phyloP scores from a whole-genome alignment of 345 rosid species.

The Eucalyptus sp. region DNA sequence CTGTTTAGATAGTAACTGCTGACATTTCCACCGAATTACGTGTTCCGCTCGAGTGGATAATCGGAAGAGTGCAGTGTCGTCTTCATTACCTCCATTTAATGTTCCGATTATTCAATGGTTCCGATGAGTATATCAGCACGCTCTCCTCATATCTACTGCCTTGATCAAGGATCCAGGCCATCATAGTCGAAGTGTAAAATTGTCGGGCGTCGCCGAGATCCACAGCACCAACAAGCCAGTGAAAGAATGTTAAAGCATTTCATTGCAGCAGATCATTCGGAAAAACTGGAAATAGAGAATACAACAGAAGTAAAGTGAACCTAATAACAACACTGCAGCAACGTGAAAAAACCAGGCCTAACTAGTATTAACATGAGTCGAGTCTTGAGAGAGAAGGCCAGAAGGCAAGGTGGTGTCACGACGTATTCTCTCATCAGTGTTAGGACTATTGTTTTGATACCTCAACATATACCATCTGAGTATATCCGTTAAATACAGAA shows the following conservation, averaged over 20 bases:
- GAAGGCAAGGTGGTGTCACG: not conserved
- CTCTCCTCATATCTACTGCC: not conserved
- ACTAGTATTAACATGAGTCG: not conserved
- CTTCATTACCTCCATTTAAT: not conserved
- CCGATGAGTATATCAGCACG: not conserved
- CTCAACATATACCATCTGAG: conserved; percentile 93
- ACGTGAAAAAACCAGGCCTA: not conserved
- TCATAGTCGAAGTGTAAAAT: not conserved
- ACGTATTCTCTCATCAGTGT: conserved; percentile 4
- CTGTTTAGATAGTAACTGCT: not conserved
- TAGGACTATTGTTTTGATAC: conserved; percentile 51
- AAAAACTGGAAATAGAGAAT: not conserved
- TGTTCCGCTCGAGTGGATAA: not conserved
- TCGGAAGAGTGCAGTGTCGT: not conserved
- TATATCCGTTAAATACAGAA: conserved; percentile 89
- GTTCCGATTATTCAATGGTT: not conserved
- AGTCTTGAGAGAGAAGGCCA: not conserved
- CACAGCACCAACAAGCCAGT: not conserved
- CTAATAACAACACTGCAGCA: not conserved
- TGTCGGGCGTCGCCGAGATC: not conserved
- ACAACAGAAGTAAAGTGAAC: not conserved
- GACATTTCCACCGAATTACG: not conserved
- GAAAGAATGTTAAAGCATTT: not conserved
- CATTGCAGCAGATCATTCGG: not conserved
- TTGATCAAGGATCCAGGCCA: not conserved